A percentile compares a stretch with the other conserved stretches of the same genome.
These are phyloP conservation scores for Prunus mira DNA, from an alignment of 306 rosid genomes.

Conservation along the genomic window DNA sequence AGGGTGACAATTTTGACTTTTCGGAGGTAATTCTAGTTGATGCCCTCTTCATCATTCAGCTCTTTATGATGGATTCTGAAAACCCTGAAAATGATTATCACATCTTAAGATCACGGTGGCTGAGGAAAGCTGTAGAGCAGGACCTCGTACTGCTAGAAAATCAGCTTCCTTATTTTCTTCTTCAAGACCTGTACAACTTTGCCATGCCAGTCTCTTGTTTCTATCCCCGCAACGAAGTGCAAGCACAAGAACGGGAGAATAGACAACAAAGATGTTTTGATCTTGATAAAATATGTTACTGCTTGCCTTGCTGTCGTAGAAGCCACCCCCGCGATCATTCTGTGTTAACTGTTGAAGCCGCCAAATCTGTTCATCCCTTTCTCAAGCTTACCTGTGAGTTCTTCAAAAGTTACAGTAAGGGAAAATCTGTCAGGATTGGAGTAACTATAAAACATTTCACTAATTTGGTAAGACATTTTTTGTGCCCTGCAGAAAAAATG, in stretches of 20 bases:
- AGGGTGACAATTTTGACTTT: not conserved
- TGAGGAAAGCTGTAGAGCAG: slow-evolving; percentile 21
- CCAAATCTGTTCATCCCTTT: too few relatives aligned
- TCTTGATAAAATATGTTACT: too few relatives aligned
- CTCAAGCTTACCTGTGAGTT: not conserved
- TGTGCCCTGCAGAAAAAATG: slow-evolving; percentile 17
- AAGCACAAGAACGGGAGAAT: not conserved
- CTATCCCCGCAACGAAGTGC: not conserved
- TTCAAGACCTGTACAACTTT: slow-evolving; percentile 21
- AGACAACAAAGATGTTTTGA: too few relatives aligned
- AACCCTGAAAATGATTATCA: slow-evolving; percentile 11
- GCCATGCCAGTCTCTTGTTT: not conserved
- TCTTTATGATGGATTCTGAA: slow-evolving; percentile 29
- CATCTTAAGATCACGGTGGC: slow-evolving; percentile 41
- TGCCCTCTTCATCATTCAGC: slow-evolving; percentile 35
- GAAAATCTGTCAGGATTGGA: not conserved
- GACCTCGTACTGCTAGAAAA: slow-evolving; percentile 57
- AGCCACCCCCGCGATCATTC: too few relatives aligned
- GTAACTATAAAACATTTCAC: slow-evolving; percentile 32
- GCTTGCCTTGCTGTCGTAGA: too few relatives aligned
- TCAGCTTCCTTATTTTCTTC: slow-evolving; percentile 45
- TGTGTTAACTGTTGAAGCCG: too few relatives aligned
- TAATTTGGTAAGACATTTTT: slow-evolving; percentile 44
- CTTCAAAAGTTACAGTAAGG: not conserved
- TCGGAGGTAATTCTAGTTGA: slow-evolving; percentile 3